phyloP scores from a whole-genome alignment of 2,329 filamentous ascomycete genomes.

The Stachybotrys elegans region DNA sequence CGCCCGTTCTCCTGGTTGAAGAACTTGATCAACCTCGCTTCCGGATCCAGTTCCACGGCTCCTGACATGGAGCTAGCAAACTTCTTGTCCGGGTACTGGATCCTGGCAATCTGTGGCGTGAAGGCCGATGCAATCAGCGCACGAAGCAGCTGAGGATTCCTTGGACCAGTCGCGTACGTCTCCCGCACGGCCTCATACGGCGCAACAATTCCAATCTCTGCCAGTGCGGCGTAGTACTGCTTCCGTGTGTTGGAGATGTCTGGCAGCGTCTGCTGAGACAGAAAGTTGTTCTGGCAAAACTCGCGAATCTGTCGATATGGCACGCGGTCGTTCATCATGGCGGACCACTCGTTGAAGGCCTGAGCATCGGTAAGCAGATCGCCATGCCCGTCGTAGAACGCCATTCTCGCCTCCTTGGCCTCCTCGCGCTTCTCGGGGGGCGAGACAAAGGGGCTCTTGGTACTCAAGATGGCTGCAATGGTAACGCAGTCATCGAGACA shows the following conservation, averaged over 20 bases:
- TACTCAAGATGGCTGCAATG: slow-evolving; percentile 88
- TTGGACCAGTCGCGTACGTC: slow-evolving; percentile 13
- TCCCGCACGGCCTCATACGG: slow-evolving; percentile 26
- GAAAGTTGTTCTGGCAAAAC: slow-evolving; percentile 83
- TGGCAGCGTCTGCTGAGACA: slow-evolving; percentile 75
- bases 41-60: slow-evolving; percentile 87
- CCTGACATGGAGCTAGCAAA: slow-evolving; percentile 84
- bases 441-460: slow-evolving; percentile 79
- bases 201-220: slow-evolving; percentile 76
- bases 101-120: slow-evolving; percentile 82
- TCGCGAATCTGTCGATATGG: slow-evolving; percentile 59
- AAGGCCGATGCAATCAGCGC: slow-evolving; percentile 70
- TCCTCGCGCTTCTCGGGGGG: slow-evolving; percentile 80
- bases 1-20: slow-evolving; percentile 80
- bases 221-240: slow-evolving; percentile 81
- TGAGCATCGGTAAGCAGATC: slow-evolving; percentile 84
- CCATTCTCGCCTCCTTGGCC: slow-evolving; percentile 68
- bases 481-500: slow-evolving; percentile 85
- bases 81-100: slow-evolving; percentile 93
- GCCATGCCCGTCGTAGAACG: slow-evolving; percentile 73
- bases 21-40: slow-evolving; percentile 88
- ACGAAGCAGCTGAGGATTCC: slow-evolving; percentile 51
- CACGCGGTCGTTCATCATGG: slow-evolving; percentile 53
- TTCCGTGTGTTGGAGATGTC: slow-evolving; percentile 84
- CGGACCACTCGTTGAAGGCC: slow-evolving; percentile 78